phyloP scores from a whole-genome alignment of 345 rosid genomes.

The Lepidium aucheri region DNA sequence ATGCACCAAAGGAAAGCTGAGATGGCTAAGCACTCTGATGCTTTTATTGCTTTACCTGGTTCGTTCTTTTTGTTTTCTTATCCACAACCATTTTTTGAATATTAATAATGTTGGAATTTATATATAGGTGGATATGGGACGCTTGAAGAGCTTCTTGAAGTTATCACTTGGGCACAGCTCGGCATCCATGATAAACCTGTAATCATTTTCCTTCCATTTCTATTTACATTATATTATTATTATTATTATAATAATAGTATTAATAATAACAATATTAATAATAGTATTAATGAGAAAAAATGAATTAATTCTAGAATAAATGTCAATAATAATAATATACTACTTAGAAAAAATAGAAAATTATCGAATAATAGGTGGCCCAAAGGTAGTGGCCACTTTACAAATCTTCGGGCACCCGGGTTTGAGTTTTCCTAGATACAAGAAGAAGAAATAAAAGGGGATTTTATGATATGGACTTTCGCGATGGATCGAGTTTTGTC shows the following conservation, averaged over 20 bases:
- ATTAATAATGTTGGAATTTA: not conserved
- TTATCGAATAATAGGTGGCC: too few species aligned
- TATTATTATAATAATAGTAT: not conserved
- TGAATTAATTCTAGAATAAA: not conserved
- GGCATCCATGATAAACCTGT: slow-evolving; percentile 86
- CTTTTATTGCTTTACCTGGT: slow-evolving; percentile 83
- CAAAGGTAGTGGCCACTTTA: too few species aligned
- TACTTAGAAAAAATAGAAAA: too few species aligned
- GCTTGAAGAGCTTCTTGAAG: slow-evolving; percentile 81
- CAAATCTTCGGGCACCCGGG: too few species aligned
- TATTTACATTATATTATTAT: not conserved
- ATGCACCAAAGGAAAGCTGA: slow-evolving; percentile 88
- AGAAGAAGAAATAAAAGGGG: too few species aligned
- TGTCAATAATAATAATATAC: not conserved
- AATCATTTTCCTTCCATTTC: slow-evolving; percentile 23
- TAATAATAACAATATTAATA: not conserved
- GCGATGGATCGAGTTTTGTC: too few species aligned
- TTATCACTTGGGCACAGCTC: slow-evolving; percentile 80
- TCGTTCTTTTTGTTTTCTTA: slow-evolving; percentile 10
- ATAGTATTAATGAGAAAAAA: not conserved
- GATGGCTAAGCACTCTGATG: slow-evolving; percentile 73
- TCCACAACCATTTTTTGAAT: not conserved
- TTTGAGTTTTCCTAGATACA: too few species aligned
- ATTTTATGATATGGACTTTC: too few species aligned
- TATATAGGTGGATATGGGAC: slow-evolving; percentile 73